phyloP scores from a whole-genome alignment of 352 stramenopile species.

The Peronospora farinosa region DNA sequence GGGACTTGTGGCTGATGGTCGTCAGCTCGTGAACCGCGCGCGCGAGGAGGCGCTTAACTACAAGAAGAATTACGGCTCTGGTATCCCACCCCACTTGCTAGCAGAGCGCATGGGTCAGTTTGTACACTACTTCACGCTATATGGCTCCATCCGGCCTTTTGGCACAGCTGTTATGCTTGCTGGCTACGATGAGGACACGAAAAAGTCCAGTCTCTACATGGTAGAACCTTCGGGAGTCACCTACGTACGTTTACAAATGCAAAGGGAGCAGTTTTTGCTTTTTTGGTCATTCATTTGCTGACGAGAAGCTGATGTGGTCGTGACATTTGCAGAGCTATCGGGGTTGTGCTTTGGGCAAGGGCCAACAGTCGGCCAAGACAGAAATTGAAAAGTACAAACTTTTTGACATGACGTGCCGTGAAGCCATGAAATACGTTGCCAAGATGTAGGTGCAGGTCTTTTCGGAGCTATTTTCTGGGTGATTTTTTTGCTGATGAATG shows the following conservation, averaged over 20 bases:
- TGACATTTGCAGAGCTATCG: conserved; percentile 88
- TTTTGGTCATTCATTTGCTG: conserved; percentile 2
- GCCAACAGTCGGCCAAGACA: conserved; percentile 96
- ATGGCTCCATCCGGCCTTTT: conserved; percentile 96
- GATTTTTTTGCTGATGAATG: background rate
- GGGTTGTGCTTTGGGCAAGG: conserved; percentile 95
- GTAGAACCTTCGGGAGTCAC: conserved; percentile 90
- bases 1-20: conserved; percentile 92
- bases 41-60: conserved; percentile 93
- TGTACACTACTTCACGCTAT: conserved; percentile 98
- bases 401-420: conserved; percentile 89
- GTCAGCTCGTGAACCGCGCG: conserved; percentile 93
- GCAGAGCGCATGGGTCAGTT: conserved; percentile 93
- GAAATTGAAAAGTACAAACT: conserved; percentile 98
- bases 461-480: background rate
- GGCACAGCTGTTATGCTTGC: conserved; percentile 93
- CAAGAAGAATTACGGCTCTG: conserved; percentile 94
- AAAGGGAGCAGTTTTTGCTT: background rate
- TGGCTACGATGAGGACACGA: conserved; percentile 91
- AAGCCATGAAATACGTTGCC: conserved; percentile 97
- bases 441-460: conserved; percentile 86
- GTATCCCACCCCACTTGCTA: conserved; percentile 90
- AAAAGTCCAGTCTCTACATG: conserved; percentile 87
- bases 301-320: background rate
- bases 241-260: conserved; percentile 45